Evolutionary conservation across 352 stramenopile genomes (phyloP), one percentile per base, ranked within the genome.

Genomic region (Pythium dissotocum): DNA sequence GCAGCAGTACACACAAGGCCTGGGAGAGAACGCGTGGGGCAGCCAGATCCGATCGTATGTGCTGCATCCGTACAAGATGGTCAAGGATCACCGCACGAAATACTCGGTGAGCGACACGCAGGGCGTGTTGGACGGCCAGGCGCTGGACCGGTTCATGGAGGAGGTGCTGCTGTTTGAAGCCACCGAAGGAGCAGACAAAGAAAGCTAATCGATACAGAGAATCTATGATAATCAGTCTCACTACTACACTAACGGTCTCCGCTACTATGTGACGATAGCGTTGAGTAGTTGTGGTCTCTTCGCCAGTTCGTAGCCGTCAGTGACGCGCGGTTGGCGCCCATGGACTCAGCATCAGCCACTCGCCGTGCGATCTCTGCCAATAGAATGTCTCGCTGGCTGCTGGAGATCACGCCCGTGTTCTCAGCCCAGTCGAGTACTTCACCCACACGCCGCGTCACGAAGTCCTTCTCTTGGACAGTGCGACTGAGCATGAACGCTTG

Each of bases 41-140:
- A 91, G 68, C 63, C 79, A 99, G 83, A 99, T 99, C 73, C 93
- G 97, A 9, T 98, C 98, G 76, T 99, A 99, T 76, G 84, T 97
- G 57, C 73, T 99, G 72, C 95, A 99, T 70, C 97, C 97, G 16
- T 99, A 99, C 83, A 98, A 98, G 73, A 88, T 99, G 76, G 94
- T 99, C 42, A 99, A 99, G 67, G 96, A 99, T 72, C 86, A 97
- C 72, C 81, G 94, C 53, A 98, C 90, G 2, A 95, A 96, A 26
- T 90, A 90, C 73, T 88, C 97, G n/a, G 93, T 88, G 55, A 87
- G 75, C 12, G 85, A 98, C 75, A 83, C 88, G 0, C 66, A 93
- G 44, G 83, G 80, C 24, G 93, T 99, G 63, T 76, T 99, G 16
- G 90, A 98, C 69, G 96, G 96, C 26, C 80, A 97, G 52, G 18